phyloP scores from a whole-genome alignment of 192 early-diverging fungal genomes.

The Rhizophlyctis rosea region DNA sequence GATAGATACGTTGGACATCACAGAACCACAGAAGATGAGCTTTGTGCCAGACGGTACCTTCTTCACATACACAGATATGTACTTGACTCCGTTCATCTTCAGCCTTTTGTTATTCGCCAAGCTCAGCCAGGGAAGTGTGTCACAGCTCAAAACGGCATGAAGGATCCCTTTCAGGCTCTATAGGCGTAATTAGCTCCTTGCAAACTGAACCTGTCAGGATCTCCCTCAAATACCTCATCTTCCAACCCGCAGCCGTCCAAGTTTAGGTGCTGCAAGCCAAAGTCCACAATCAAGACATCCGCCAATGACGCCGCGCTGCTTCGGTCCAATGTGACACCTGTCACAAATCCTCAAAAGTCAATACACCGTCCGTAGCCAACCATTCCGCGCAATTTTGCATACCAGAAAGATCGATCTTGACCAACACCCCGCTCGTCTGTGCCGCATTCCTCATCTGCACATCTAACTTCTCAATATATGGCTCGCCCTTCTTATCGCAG shows the following conservation, averaged over 20 bases:
- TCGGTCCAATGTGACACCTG: conserved; percentile 53
- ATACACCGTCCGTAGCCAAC: too few relatives aligned
- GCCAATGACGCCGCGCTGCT: conserved; percentile 64
- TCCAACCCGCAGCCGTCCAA: conserved; percentile 70
- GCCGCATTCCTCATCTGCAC: not conserved
- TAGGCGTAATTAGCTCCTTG: not conserved
- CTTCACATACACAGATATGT: conserved; percentile 69
- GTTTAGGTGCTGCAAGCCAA: conserved; percentile 65
- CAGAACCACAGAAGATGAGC: not conserved
- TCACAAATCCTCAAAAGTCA: too few relatives aligned
- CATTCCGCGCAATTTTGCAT: too few relatives aligned
- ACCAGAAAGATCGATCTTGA: conserved; percentile 4
- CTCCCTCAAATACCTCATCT: conserved; percentile 52
- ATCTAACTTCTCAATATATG: not conserved
- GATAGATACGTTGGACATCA: not conserved
- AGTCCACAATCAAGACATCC: conserved; percentile 72
- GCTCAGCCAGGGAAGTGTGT: conserved; percentile 56
- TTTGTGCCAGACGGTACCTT: conserved; percentile 26
- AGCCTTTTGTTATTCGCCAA: conserved; percentile 67
- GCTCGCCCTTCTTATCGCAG: not conserved
- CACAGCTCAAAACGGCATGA: conserved; percentile 63
- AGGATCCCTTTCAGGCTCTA: conserved; percentile 61
- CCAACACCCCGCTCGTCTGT: not conserved
- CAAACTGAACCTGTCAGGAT: not conserved
- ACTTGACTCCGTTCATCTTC: conserved; percentile 70